Evolutionary conservation across 306 rosid species (phyloP), one percentile per base, ranked within the genome.

Genomic region (Trifolium subterraneum): DNA sequence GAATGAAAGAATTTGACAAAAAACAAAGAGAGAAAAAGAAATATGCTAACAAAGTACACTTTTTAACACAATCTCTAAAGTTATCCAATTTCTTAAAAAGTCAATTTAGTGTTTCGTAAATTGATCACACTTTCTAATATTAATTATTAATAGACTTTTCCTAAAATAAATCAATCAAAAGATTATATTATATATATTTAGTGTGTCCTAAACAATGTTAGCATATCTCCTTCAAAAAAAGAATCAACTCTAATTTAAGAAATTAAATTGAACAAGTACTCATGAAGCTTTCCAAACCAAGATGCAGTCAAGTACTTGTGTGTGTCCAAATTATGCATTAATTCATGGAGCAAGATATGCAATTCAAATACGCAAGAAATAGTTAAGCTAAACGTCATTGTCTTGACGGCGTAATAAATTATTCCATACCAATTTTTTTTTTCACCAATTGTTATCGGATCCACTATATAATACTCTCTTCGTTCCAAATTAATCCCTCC

Each of bases 341-440:
- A 68, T 83, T 63, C 22, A 25, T 56, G 81, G 76, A 42, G 10
- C 52, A 63, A 41, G 54, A 35, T 35, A 71, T 33, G 77, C 68
- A 70, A 71, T 31, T 59, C 41, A 36, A 69, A 59, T 69, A 72
- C 78, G 82, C 69, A 76, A 81, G 62, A 52, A 80, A 76, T 19
- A 18, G 4, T 18, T 56, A 78, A 69, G 72, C 23, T 56, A 71
- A 41, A 64, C 75, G 36, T 18, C 31, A 44, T 73, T 84, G 84
- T 82, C 81, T 73, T 78, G 47, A 42, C 10, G 14, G 25, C 38
- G 11, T 16, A 41, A 75, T 19, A 10, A 55, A 74, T 72, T 67
- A 76, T 68, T 64, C 44, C 61, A 69, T 42, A 29, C 6, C 33
- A 22, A n/a, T n/a, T n/a, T n/a, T n/a, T n/a, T n/a, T n/a, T n/a